Base-by-base conservation (phyloP, 2,329 filamentous ascomycete species). In the Xylaria sp. region DNA sequence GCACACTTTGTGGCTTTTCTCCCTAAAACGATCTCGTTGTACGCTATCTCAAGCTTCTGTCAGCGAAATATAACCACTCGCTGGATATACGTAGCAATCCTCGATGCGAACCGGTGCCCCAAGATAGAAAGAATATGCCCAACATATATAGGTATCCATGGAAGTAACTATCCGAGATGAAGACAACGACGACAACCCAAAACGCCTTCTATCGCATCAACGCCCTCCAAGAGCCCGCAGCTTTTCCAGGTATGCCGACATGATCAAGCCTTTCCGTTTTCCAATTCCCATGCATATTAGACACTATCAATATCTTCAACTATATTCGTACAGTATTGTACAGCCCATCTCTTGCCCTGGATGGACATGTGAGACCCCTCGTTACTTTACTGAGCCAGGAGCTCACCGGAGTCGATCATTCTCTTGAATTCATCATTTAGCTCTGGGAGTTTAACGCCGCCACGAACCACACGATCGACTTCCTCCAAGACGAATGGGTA, bases 401-500 rank as follows among this genome's bases (percentile, higher is more conserved):
- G 60, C 70, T 82, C 80, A 1, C 83, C 83, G 1, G 73, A 72
- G 2, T 80, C 51, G 76, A 83, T 80, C 82, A 85, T 81, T 9
- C 46, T 50, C 68, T 79, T 80, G 70, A 85, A 86, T 48, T 76
- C 69, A 62, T 86, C 84, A 4, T 80, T 62, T 1, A 84, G 84
- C 76, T 85, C 81, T 28, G 75, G 71, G 70, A 86, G 86, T 31
- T 67, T 71, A 66, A 85, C 86, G 1, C 62, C 63, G 0, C 83
- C 84, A 5, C 84, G 76, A 3, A 82, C 80, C 0, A 89, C 85
- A 10, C 85, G 82, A 72, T 89, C 86, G 1, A 89, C 81, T 77
- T 88, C 85, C 74, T 86, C 83, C 37, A 84, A 76, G 9, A 90
- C 81, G 60, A 86, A 82, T 0, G 88, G 88, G 74, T 85, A 90